Percentiles rank a stretch among this genome's conserved stretches.
These are phyloP conservation scores for Trichoderma sp. DNA, from an alignment of 2,329 filamentous ascomycete species.

Conservation along the genomic window DNA sequence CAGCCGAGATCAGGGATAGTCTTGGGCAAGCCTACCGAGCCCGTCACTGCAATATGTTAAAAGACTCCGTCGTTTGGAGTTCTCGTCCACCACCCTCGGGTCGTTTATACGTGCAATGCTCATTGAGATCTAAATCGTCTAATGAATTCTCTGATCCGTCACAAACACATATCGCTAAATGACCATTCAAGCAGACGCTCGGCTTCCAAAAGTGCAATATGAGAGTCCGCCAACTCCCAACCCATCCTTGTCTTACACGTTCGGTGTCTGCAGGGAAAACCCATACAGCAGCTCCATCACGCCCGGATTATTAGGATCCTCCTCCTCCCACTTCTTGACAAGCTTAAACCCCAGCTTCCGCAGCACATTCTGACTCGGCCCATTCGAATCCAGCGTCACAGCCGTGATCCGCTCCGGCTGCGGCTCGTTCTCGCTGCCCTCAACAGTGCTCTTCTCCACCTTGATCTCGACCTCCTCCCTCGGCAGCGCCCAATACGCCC, in stretches of 20 bases:
- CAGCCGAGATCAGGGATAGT: too few species aligned
- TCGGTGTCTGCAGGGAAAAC: constrained; percentile 28
- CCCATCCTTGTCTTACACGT: not conserved
- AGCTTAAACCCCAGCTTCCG: constrained; percentile 57
- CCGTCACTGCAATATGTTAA: too few species aligned
- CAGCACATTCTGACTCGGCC: constrained; percentile 58
- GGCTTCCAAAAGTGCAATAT: not conserved
- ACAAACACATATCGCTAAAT: constrained; percentile 12
- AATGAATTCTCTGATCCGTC: not conserved
- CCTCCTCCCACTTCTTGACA: constrained; percentile 45
- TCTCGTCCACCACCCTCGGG: too few species aligned
- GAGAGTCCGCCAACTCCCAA: not conserved
- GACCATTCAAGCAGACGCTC: constrained; percentile 3
- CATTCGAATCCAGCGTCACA: constrained; percentile 53
- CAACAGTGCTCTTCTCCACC: constrained; percentile 45
- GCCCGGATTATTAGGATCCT: constrained; percentile 32
- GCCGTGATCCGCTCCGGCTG: constrained; percentile 48
- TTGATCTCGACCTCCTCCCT: constrained; percentile 48
- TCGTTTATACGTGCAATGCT: too few species aligned
- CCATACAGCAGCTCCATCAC: constrained; percentile 34
- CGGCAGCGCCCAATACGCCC: constrained; percentile 53
- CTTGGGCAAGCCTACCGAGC: too few species aligned
- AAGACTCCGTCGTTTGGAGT: too few species aligned
- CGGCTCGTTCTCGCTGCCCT: constrained; percentile 35
- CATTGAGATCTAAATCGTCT: not conserved